Base-by-base conservation (phyloP, 257 asterid genomes). In the Penstemon barbatus region DNA sequence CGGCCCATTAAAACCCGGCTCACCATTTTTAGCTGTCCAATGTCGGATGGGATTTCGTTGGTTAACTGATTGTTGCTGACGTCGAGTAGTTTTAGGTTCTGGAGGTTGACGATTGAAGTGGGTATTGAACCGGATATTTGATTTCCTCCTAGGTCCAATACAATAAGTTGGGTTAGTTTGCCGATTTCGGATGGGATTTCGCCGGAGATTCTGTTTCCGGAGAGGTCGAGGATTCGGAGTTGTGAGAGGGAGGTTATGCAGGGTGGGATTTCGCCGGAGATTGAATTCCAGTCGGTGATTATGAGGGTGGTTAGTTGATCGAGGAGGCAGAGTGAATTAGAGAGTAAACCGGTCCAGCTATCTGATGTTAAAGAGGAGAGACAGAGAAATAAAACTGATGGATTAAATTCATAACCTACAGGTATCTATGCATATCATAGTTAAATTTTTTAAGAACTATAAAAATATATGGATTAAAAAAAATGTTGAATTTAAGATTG, bases 191-290 rank as follows among this genome's bases (percentile, higher is more conserved):
- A 11, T 0, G 95, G 90, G 11, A 88, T 64, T 0, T 59, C 71
- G 3, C 92, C 95, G 61, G 87, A 65, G 69, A 88, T 65, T 74
- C 70, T 51, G 83, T 88, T 88, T 1, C 95, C 95, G 55, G 84
- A 74, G 56, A 88, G 65, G 49, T 85, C 90, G 10, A 85, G 67
- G 69, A 85, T 75, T 41, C 88, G 81, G 38, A 88, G 87, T 40
- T 74, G 70, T 9, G 87, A 72, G 45, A 88, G 80, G 5, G 89
- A 72, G 9, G 86, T 62, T 15, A 85, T 57, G 67, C 89, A 85
- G 4, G 82, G 10, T 1, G 95, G 89, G 38, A 87, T 87, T 6
- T 67, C 53, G 2, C 88, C 92, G 10, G 84, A 69, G 59, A 88
- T 83, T 46, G 83, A 75, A 15, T 65, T 82, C 90, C 90, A 88